phyloP scores from a whole-genome alignment of 805 yeast genomes.

The Candida easanensis region DNA sequence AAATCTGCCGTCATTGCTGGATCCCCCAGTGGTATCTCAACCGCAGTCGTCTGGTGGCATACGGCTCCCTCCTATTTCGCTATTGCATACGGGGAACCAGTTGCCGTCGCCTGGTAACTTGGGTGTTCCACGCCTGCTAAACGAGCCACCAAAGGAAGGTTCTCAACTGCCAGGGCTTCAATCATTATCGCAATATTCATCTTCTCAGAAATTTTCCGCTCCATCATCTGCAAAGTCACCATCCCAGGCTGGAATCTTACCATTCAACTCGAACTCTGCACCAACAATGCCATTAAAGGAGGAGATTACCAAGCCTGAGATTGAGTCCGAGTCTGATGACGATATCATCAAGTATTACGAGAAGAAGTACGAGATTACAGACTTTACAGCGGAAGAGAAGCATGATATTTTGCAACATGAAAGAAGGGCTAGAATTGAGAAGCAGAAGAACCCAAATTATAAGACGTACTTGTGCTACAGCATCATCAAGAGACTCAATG shows the following conservation, averaged over 20 bases:
- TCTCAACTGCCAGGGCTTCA: constrained; percentile 7
- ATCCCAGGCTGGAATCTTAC: neutral
- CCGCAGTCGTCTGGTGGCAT: constrained; percentile 19
- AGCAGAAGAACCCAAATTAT: constrained; percentile 25
- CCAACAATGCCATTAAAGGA: constrained; percentile 18
- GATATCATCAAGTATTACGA: constrained; percentile 28
- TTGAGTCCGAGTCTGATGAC: constrained; percentile 25
- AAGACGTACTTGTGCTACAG: constrained; percentile 29
- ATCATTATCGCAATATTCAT: constrained; percentile 1
- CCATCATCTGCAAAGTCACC: neutral
- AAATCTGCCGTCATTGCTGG: constrained; percentile 15
- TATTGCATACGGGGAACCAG: constrained; percentile 20
- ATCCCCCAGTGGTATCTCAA: constrained; percentile 7
- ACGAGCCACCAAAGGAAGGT: constrained; percentile 10
- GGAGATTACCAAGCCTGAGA: constrained; percentile 26
- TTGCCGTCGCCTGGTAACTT: constrained; percentile 5
- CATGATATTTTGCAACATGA: constrained; percentile 30
- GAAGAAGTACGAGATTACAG: constrained; percentile 24
- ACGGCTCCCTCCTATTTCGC: constrained; percentile 40
- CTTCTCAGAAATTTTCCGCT: neutral
- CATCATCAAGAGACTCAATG: constrained; percentile 28
- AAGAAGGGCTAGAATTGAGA: constrained; percentile 27
- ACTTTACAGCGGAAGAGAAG: constrained; percentile 29
- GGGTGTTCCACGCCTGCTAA: constrained; percentile 13
- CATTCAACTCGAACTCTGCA: neutral